phyloP scores from a whole-genome alignment of 169 alveolate species.

The Perkinsus chesapeaki region DNA sequence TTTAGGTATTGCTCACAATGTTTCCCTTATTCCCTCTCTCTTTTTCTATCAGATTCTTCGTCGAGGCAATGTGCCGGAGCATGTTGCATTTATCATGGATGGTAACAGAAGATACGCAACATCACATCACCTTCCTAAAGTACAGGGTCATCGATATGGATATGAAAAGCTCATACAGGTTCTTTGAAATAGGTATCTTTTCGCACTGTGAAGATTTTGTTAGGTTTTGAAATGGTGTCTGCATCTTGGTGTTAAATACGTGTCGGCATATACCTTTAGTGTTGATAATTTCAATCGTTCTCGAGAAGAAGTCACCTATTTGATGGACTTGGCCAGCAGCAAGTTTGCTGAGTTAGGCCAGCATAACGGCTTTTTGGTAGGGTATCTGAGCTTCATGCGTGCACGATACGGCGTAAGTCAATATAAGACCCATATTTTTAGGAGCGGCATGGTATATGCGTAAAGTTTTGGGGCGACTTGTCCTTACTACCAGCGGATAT shows the following conservation, averaged over 20 bases:
- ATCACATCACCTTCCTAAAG: slow-evolving; percentile 10
- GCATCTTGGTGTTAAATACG: slow-evolving; percentile 13
- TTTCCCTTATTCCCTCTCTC: too few species aligned
- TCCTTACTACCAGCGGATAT: neutral
- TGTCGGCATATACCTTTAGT: slow-evolving; percentile 21
- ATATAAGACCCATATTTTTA: neutral
- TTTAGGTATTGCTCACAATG: too few species aligned
- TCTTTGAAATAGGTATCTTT: neutral
- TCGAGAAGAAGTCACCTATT: slow-evolving; percentile 16
- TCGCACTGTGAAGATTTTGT: neutral
- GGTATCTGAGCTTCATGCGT: neutral
- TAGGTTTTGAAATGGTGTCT: slow-evolving; percentile 17
- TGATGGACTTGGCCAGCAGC: slow-evolving; percentile 14
- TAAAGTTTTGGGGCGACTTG: neutral
- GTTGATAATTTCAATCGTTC: slow-evolving; percentile 23
- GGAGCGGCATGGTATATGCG: neutral
- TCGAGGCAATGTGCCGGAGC: neutral
- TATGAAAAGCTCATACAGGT: slow-evolving; percentile 23
- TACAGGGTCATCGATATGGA: slow-evolving; percentile 20
- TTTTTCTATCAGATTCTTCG: neutral
- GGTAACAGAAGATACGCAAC: slow-evolving; percentile 24
- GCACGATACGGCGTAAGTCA: neutral
- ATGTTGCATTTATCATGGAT: slow-evolving; percentile 25
- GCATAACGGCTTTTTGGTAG: neutral
- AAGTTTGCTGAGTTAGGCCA: neutral